phyloP scores from a whole-genome alignment of 1,139 yeast genomes.

The Nadsonia starkeyi-henricii region DNA sequence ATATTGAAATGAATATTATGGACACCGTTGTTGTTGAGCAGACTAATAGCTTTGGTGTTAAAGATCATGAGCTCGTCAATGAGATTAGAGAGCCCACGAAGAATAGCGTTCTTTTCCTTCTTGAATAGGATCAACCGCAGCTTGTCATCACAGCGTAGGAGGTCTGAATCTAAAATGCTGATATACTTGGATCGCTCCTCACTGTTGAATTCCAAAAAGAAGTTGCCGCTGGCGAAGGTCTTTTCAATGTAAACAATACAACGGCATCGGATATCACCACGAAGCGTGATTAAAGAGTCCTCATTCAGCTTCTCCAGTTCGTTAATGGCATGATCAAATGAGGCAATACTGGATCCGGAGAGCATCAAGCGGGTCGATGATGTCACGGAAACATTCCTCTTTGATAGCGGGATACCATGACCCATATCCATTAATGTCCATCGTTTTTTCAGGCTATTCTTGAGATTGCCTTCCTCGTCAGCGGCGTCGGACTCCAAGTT shows the following conservation, averaged over 20 bases:
- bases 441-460: slow-evolving; percentile 15
- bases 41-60: slow-evolving; percentile 43
- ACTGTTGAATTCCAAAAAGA: slow-evolving; percentile 33
- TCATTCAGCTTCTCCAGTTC: slow-evolving; percentile 35
- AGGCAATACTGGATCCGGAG: slow-evolving; percentile 28
- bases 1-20: slow-evolving; percentile 56
- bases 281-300: slow-evolving; percentile 39
- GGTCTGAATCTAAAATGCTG: slow-evolving; percentile 44
- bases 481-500: slow-evolving; percentile 8
- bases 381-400: background rate
- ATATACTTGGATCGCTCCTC: slow-evolving; percentile 56
- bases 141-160: slow-evolving; percentile 36
- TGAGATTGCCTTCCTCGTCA: slow-evolving; percentile 5
- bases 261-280: slow-evolving; percentile 54
- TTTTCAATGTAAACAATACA: slow-evolving; percentile 46
- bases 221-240: slow-evolving; percentile 25
- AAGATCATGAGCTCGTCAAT: slow-evolving; percentile 43
- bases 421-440: slow-evolving; percentile 20
- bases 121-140: slow-evolving; percentile 18
- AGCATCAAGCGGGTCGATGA: slow-evolving; percentile 13
- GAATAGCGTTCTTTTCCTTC: slow-evolving; percentile 21
- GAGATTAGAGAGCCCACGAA: slow-evolving; percentile 41
- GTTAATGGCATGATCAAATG: slow-evolving; percentile 36
- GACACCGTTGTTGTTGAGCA: slow-evolving; percentile 52
- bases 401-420: slow-evolving; percentile 1